Percentiles rank a stretch among this genome's conserved stretches.
These are phyloP conservation scores for Mortierella alpina DNA, from an alignment of 192 early-diverging fungal genomes.

Conservation along the genomic window DNA sequence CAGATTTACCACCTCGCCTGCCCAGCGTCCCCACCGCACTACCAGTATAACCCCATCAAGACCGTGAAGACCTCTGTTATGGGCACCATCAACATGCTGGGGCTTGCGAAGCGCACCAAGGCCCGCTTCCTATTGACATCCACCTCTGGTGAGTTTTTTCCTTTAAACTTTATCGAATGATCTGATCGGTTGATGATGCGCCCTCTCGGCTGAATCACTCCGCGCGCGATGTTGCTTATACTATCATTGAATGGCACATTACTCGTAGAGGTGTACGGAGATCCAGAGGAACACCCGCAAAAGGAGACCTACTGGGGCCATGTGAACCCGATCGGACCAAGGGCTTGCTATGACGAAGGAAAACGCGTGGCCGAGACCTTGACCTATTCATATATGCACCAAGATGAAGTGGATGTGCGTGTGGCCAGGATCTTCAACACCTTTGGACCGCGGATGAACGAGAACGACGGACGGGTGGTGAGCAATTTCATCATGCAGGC, in stretches of 20 bases:
- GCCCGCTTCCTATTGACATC: slow-evolving; percentile 82
- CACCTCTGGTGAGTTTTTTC: slow-evolving; percentile 69
- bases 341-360: slow-evolving; percentile 90
- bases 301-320: slow-evolving; percentile 87
- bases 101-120: slow-evolving; percentile 83
- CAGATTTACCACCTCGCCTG: slow-evolving; percentile 90
- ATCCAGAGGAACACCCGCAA: slow-evolving; percentile 88
- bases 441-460: slow-evolving; percentile 88
- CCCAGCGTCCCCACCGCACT: slow-evolving; percentile 89
- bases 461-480: slow-evolving; percentile 85
- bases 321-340: slow-evolving; percentile 81
- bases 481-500: slow-evolving; percentile 91
- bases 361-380: slow-evolving; percentile 88
- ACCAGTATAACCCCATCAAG: slow-evolving; percentile 88
- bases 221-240: not conserved
- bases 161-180: not conserved
- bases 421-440: slow-evolving; percentile 86
- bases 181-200: slow-evolving; percentile 2
- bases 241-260: not conserved
- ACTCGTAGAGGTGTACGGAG: slow-evolving; percentile 82
- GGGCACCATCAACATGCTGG: slow-evolving; percentile 91
- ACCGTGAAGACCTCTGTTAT: slow-evolving; percentile 87
- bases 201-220: not conserved
- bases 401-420: slow-evolving; percentile 79
- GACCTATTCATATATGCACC: slow-evolving; percentile 80